These are phyloP conservation scores for Nicotiana attenuata DNA, from an alignment of 257 asterid genomes.

Conservation along the genomic window DNA sequence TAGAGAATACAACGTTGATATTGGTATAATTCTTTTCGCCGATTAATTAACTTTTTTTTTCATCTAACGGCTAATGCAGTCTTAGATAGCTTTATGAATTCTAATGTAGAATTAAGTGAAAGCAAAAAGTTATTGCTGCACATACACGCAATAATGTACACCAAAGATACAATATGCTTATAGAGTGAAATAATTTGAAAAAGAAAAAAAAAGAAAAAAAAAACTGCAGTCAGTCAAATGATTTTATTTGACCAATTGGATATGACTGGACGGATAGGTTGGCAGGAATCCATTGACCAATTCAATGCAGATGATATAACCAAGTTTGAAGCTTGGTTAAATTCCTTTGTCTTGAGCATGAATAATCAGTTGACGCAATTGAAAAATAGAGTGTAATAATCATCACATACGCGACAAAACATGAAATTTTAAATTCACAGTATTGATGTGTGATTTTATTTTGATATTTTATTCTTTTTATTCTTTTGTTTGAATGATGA, in stretches of 20 bases:
- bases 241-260: too few species aligned
- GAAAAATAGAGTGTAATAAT: neutral
- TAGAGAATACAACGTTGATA: constrained; percentile 21
- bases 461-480: too few species aligned
- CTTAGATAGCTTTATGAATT: neutral
- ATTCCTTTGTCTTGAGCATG: neutral
- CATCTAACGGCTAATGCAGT: constrained; percentile 29
- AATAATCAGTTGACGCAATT: neutral
- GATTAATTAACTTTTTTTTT: constrained; percentile 32
- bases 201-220: too few species aligned
- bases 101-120: neutral
- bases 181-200: too few species aligned
- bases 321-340: neutral
- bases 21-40: constrained; percentile 35
- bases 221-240: too few species aligned
- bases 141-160: too few species aligned
- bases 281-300: too few species aligned
- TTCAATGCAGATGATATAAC: too few species aligned
- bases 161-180: too few species aligned
- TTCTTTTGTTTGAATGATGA: too few species aligned
- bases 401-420: neutral
- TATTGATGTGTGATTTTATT: neutral
- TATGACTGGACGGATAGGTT: too few species aligned
- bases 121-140: too few species aligned
- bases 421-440: neutral